Evolutionary conservation across 2,329 filamentous ascomycete species (phyloP), one percentile per base, ranked within the genome.

Genomic region (Epichloe baconii): DNA sequence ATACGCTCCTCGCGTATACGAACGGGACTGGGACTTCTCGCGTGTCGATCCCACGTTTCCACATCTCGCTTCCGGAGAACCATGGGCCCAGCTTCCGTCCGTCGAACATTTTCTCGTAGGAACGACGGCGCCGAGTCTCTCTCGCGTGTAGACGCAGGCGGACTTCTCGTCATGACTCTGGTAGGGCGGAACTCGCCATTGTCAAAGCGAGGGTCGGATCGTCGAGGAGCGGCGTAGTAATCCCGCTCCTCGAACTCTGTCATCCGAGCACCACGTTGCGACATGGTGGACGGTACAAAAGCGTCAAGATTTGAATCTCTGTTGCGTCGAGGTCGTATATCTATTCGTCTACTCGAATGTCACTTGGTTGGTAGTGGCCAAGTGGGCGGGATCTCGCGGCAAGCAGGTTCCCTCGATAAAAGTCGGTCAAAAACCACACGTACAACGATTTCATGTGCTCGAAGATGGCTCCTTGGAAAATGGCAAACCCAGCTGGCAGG

Each of bases 11-110:
- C 71, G 35, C 69, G 65, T 45, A 69, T 62, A 7, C 68, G 68
- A 17, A 68, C 54, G 23, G 72, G 72, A 54, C 66, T 69, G 52
- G 70, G 74, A 48, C 68, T 73, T 48, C 71, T 68, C 42, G 65
- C 67, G 49, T 70, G 71, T 49, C 70, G 69, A 61, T 79, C 76
- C 53, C 76, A 59, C 1, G 73, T 77, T 65, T 80, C 77, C 48
- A 79, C 68, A 51, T 80, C 76, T 44, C 76, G 71, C 57, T 74
- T 67, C 48, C 77, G 73, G 46, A 80, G 68, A 17, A 80, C 77
- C 59, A 80, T 63, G 38, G 72, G 69, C 3, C 76, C 76, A 26
- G 71, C 64, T 52, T 79, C 76, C 26, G 63, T 53, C 14, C 71
- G 71, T 51, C 74, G 69, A 31, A 56, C 62, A 41, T 78, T 75